phyloP scores from a whole-genome alignment of 257 asterid genomes.

The Solanum ossicruentum region DNA sequence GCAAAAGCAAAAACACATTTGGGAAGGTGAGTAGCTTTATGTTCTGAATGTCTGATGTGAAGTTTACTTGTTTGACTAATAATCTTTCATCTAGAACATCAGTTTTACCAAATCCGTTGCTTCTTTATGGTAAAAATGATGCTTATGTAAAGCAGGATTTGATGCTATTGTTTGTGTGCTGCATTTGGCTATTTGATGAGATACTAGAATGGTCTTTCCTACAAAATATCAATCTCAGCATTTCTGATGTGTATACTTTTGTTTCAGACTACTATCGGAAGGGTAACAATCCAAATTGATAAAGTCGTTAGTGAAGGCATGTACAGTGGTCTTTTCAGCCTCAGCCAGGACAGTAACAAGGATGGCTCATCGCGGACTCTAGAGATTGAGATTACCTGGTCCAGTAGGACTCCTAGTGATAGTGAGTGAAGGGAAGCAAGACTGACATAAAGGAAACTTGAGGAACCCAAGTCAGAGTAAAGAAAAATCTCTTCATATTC shows the following conservation, averaged over 20 bases:
- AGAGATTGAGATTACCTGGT: constrained; percentile 73
- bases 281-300: constrained; percentile 63
- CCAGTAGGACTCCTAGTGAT: constrained; percentile 27
- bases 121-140: neutral
- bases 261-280: constrained; percentile 61
- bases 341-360: constrained; percentile 38
- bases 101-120: neutral
- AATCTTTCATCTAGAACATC: neutral
- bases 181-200: neutral
- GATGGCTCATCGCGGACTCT: constrained; percentile 49
- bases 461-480: neutral
- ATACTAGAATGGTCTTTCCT: neutral
- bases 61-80: neutral
- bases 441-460: neutral
- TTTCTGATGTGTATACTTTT: constrained; percentile 2
- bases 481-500: neutral
- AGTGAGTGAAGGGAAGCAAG: constrained; percentile 8
- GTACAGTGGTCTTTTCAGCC: constrained; percentile 49
- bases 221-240: neutral
- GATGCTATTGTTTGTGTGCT: neutral
- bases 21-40: constrained; percentile 56
- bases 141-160: neutral
- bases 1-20: constrained; percentile 66
- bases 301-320: constrained; percentile 70
- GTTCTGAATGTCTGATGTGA: neutral